A percentile compares a stretch with the other conserved stretches of the same genome.
Conservation (phyloP, 805 yeast species). For the Kuraishia piskuri region DNA sequence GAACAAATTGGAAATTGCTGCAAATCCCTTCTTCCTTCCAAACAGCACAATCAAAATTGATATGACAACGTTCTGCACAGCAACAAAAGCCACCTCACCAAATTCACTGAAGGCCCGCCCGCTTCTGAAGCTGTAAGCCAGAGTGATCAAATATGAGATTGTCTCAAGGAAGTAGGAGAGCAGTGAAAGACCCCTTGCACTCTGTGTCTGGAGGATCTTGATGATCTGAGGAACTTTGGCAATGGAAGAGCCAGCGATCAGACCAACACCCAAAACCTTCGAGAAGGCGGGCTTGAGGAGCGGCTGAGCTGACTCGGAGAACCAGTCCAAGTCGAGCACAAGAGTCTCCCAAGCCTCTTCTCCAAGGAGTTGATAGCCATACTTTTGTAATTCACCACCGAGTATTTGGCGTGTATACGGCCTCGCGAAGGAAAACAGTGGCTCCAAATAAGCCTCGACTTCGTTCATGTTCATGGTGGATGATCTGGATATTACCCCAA, state of each 20-base stretch:
- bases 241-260: slow-evolving; percentile 25
- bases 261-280: slow-evolving; percentile 25
- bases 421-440: slow-evolving; percentile 9
- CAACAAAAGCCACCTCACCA: slow-evolving; percentile 28
- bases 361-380: slow-evolving; percentile 17
- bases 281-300: slow-evolving; percentile 21
- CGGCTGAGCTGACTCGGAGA: slow-evolving; percentile 11
- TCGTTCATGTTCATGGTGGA: slow-evolving; percentile 1
- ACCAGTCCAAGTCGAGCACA: slow-evolving; percentile 16
- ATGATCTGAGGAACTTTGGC: slow-evolving; percentile 34
- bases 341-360: slow-evolving; percentile 18
- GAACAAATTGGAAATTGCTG: slow-evolving; percentile 3
- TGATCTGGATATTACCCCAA: background rate
- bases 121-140: slow-evolving; percentile 26
- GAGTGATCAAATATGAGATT: slow-evolving; percentile 20
- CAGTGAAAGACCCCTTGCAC: slow-evolving; percentile 27
- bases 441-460: slow-evolving; percentile 7
- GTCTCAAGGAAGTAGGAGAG: slow-evolving; percentile 24
- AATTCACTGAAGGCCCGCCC: slow-evolving; percentile 27
- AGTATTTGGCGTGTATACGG: slow-evolving; percentile 14
- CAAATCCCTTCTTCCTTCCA: slow-evolving; percentile 1
- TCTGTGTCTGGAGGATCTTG: slow-evolving; percentile 19
- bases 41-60: slow-evolving; percentile 18
- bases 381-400: slow-evolving; percentile 8
- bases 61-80: slow-evolving; percentile 26